Conservation (phyloP, 2,329 filamentous ascomycete species). For the Colletotrichum somersetense region DNA sequence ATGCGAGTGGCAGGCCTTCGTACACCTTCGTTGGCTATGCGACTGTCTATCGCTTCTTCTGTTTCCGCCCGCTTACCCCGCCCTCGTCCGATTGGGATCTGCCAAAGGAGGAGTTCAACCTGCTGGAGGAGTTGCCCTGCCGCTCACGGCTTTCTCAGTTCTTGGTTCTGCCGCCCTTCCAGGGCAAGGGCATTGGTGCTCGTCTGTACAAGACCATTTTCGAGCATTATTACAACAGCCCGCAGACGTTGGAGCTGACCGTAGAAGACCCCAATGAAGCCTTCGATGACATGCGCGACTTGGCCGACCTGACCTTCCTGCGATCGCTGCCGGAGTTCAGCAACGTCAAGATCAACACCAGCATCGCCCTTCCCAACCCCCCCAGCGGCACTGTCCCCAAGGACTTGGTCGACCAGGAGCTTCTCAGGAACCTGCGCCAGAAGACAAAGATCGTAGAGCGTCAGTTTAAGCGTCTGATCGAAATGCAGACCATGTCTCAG, state of each 20-base stretch:
- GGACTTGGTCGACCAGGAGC: slow-evolving; percentile 69
- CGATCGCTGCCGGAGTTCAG: slow-evolving; percentile 70
- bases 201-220: slow-evolving; percentile 87
- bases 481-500: slow-evolving; percentile 78
- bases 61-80: slow-evolving; percentile 64
- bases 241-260: slow-evolving; percentile 84
- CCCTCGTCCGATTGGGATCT: slow-evolving; percentile 61
- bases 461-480: slow-evolving; percentile 81
- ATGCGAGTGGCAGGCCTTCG: slow-evolving; percentile 61
- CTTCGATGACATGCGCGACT: slow-evolving; percentile 84
- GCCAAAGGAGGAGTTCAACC: slow-evolving; percentile 58
- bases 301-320: slow-evolving; percentile 77
- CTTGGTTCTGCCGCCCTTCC: slow-evolving; percentile 88
- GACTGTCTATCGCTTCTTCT: slow-evolving; percentile 90
- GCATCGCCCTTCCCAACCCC: slow-evolving; percentile 61
- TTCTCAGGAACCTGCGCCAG: slow-evolving; percentile 68
- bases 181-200: slow-evolving; percentile 82
- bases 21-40: slow-evolving; percentile 91
- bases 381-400: slow-evolving; percentile 55
- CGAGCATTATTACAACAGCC: slow-evolving; percentile 72
- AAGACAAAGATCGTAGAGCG: slow-evolving; percentile 79
- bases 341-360: slow-evolving; percentile 66
- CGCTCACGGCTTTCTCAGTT: slow-evolving; percentile 94
- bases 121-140: slow-evolving; percentile 75
- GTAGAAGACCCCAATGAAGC: slow-evolving; percentile 94